Percentiles rank a stretch among this genome's conserved stretches.
Conservation (phyloP, 2,329 filamentous ascomycete species). For the Pestalotiopsis sp. region DNA sequence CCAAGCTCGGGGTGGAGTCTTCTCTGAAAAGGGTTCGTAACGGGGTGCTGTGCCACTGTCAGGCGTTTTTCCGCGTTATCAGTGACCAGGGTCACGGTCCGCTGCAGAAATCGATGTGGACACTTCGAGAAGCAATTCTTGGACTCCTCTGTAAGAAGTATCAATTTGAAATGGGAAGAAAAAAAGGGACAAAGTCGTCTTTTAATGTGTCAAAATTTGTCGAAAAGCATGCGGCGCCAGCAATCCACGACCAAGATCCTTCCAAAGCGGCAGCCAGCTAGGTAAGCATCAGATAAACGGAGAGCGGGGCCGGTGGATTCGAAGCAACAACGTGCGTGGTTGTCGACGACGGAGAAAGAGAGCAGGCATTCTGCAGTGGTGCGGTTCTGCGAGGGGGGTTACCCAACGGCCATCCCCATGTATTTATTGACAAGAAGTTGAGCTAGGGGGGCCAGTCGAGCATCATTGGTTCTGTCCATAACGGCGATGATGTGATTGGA, state of each 20-base stretch:
- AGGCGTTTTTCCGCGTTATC: neutral
- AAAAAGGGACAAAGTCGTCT: too few relatives aligned
- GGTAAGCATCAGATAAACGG: neutral
- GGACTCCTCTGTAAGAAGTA: too few relatives aligned
- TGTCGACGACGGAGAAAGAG: neutral
- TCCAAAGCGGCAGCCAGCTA: neutral
- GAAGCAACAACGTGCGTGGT: neutral
- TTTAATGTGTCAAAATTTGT: too few relatives aligned
- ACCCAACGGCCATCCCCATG: neutral
- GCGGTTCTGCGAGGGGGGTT: neutral
- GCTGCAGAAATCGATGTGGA: neutral
- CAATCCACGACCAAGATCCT: neutral
- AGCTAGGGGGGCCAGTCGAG: neutral
- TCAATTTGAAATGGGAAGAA: too few relatives aligned
- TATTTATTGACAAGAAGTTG: neutral
- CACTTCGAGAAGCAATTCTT: too few relatives aligned
- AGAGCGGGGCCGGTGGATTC: neutral
- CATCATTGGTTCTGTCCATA: neutral
- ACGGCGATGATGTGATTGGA: neutral
- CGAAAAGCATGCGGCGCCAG: too few relatives aligned
- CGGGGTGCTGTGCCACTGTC: neutral
- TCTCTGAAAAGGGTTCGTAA: too few relatives aligned
- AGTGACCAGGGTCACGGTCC: neutral
- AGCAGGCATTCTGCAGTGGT: neutral
- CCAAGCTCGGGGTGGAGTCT: too few relatives aligned